Evolutionary conservation across 192 early-diverging fungal species (phyloP), one percentile per base, ranked within the genome.

Genomic region (Coemansia sp.): DNA sequence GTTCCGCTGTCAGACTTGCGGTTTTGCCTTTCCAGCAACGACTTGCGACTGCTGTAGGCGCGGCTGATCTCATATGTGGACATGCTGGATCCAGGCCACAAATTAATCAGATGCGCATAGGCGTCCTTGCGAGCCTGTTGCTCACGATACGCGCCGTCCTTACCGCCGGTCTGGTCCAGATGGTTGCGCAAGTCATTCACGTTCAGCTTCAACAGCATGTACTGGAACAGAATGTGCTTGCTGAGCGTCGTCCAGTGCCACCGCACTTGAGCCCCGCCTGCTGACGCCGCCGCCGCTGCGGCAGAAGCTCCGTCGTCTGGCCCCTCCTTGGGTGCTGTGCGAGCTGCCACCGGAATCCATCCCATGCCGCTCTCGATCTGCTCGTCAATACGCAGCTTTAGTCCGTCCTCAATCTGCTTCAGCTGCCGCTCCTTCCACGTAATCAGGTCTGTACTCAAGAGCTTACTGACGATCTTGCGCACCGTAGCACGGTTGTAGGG

Each of bases 171-270:
- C 43, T 61, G 69, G 15, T 64, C 75, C 52, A 80, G 61, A 3
- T 65, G 46, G 33, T 71, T 80, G 49, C 79, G 78, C 64, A 85
- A 69, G 74, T 80, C 78, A 38, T 80, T 80, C 34, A 80, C 70
- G 49, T 77, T 74, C 29, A 85, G 75, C 20, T 66, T 68, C 33
- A 85, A 64, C 34, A 80, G 66, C 74, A 85, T 85, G 73, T 80
- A 85, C 70, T 85, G 83, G 52, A 69, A 85, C 57, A 85, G 69
- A 1, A 85, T 70, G 27, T 85, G 79, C 52, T 85, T 85, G 73
- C 78, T 85, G 38, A 85, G 62, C 47, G 83, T 80, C 29, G 83
- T 81, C 83, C 83, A 85, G 38, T 85, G 83, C 83, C 83, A 85
- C 57, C 83, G 71, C 40, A 81, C 75, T 38, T 81, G 83, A 12